These are phyloP conservation scores for Sporobolomyces phaffii DNA, from an alignment of 768 basidiomycete species.

Conservation along the genomic window DNA sequence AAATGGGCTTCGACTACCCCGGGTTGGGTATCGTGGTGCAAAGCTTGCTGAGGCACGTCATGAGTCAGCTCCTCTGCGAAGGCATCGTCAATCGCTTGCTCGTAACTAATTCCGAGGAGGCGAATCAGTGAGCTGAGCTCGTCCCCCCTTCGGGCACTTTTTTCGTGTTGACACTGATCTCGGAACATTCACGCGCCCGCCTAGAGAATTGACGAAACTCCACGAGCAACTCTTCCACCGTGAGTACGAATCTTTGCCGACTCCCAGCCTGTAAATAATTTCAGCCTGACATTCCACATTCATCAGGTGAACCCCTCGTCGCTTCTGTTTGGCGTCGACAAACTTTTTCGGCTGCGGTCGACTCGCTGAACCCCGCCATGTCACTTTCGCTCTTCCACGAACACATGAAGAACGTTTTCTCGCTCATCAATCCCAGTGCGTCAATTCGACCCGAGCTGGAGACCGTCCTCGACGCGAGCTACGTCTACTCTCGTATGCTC, in stretches of 20 bases:
- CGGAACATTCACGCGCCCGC: too few relatives aligned
- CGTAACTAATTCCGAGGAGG: conserved; percentile 76
- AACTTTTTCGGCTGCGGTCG: conserved; percentile 80
- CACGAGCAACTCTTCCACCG: conserved; percentile 82
- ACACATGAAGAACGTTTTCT: conserved; percentile 62
- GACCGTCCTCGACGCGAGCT: conserved; percentile 65
- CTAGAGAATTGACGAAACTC: conserved; percentile 72
- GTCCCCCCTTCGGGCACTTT: too few relatives aligned
- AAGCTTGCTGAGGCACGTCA: conserved; percentile 70
- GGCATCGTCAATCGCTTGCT: conserved; percentile 79
- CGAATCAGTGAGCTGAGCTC: conserved; percentile 51
- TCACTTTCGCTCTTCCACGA: conserved; percentile 62
- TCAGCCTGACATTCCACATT: not conserved
- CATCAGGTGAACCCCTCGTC: conserved; percentile 73
- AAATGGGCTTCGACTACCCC: conserved; percentile 33
- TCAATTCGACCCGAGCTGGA: conserved; percentile 51
- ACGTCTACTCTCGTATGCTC: conserved; percentile 77
- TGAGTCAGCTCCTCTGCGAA: conserved; percentile 64
- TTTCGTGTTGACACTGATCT: not conserved
- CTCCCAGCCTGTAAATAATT: not conserved
- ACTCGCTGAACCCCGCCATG: conserved; percentile 67
- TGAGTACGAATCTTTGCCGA: conserved; percentile 48
- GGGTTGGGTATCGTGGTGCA: conserved; percentile 48
- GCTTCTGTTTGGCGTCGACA: conserved; percentile 84
- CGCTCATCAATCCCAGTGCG: conserved; percentile 49